A percentile compares a stretch with the other conserved stretches of the same genome.
Evolutionary conservation across 192 early-diverging fungal species (phyloP).

Genomic region (Linderina pennispora): DNA sequence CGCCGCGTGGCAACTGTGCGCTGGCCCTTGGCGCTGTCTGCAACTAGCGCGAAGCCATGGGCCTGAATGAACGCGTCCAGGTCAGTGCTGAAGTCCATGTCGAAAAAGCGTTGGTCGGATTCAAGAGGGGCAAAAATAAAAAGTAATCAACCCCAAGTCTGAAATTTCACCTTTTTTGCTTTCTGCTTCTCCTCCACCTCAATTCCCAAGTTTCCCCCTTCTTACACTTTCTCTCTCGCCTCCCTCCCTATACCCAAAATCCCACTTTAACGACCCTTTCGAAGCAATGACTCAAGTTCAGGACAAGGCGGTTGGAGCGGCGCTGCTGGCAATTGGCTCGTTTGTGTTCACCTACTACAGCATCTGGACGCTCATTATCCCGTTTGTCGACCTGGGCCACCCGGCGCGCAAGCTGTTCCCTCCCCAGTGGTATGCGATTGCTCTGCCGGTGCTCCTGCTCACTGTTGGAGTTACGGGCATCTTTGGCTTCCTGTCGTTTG

Average conservation of each 20-base stretch:
- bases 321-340: slow-evolving; percentile 59
- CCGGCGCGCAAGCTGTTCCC: slow-evolving; percentile 73
- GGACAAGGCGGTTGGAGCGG: slow-evolving; percentile 78
- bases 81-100: not conserved
- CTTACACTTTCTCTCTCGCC: not conserved
- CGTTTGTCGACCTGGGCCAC: slow-evolving; percentile 75
- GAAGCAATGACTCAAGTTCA: slow-evolving; percentile 39
- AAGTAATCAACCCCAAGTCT: too few relatives aligned
- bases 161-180: not conserved
- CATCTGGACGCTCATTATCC: slow-evolving; percentile 83
- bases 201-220: not conserved
- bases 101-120: not conserved
- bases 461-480: slow-evolving; percentile 72
- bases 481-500: slow-evolving; percentile 71
- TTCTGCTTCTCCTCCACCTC: not conserved
- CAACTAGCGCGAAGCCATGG: slow-evolving; percentile 11
- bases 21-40: slow-evolving; percentile 13
- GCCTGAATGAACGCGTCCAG: slow-evolving; percentile 3
- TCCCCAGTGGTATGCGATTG: slow-evolving; percentile 79
- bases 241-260: not conserved
- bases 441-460: slow-evolving; percentile 74
- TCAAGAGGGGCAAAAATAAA: not conserved
- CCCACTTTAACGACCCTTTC: not conserved
- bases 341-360: slow-evolving; percentile 86
- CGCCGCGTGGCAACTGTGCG: slow-evolving; percentile 10